A percentile compares a stretch with the other conserved stretches of the same genome.
Conservation (phyloP, 148 eudicot genomes). For the Arbutus unedo region DNA sequence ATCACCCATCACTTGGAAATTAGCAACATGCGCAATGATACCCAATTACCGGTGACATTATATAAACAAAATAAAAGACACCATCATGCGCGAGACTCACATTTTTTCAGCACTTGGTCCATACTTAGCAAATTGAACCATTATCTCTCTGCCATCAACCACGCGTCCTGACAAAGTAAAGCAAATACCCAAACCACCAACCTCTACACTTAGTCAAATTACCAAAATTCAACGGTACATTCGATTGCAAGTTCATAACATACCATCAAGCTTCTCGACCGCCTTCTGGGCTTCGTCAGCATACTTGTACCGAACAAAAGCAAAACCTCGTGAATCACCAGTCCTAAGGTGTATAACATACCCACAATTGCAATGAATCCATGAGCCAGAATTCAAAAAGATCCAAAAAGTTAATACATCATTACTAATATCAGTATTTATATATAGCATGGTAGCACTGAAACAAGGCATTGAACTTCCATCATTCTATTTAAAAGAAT, state of each 20-base stretch:
- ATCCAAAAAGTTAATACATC: not conserved
- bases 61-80: not conserved
- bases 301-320: slow-evolving; percentile 93
- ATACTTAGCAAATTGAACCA: slow-evolving; percentile 86
- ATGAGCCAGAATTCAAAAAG: not conserved
- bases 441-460: not conserved
- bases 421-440: not conserved
- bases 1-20: not conserved
- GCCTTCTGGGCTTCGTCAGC: slow-evolving; percentile 89
- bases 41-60: not conserved
- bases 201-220: not conserved
- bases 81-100: slow-evolving; percentile 37
- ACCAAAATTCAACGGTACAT: not conserved
- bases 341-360: slow-evolving; percentile 43
- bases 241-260: not conserved
- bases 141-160: slow-evolving; percentile 94
- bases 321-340: slow-evolving; percentile 92
- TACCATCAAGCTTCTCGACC: slow-evolving; percentile 90
- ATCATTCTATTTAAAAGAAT: not conserved
- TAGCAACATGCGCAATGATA: not conserved
- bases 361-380: not conserved
- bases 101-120: slow-evolving; percentile 92
- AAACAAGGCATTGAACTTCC: not conserved
- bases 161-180: slow-evolving; percentile 46
- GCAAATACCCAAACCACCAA: not conserved